Conservation (phyloP, 83 land plant genomes). For the Picea mariana region DNA sequence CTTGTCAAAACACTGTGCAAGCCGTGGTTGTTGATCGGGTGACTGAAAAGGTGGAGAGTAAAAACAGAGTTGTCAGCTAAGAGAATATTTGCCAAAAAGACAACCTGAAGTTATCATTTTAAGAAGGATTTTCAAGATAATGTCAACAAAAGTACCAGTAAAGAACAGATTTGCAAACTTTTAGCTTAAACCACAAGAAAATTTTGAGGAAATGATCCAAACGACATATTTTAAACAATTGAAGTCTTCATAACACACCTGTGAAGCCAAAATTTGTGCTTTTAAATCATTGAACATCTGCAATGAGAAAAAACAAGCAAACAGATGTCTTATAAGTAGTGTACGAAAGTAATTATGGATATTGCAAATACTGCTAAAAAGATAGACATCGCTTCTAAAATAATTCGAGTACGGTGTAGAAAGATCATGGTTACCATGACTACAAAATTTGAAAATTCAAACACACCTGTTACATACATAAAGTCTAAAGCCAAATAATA, state of each 20-base stretch:
- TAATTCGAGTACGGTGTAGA: too few species aligned
- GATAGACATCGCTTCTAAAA: too few species aligned
- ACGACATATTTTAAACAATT: neutral
- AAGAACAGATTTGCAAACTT: neutral
- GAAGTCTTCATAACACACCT: conserved; percentile 33
- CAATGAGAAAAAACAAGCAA: conserved; percentile 14
- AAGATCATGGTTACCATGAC: too few species aligned
- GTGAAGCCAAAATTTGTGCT: conserved; percentile 69
- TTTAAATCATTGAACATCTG: conserved; percentile 78
- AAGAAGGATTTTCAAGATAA: neutral
- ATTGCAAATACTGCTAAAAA: too few species aligned
- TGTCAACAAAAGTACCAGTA: neutral
- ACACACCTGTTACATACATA: too few species aligned
- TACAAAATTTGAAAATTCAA: too few species aligned
- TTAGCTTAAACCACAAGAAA: neutral
- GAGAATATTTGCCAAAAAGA: neutral
- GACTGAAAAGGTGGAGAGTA: conserved; percentile 50
- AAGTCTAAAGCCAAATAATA: too few species aligned
- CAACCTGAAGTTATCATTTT: neutral
- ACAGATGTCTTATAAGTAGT: neutral
- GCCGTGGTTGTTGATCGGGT: conserved; percentile 79
- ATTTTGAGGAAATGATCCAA: neutral
- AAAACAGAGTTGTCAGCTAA: neutral
- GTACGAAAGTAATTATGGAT: neutral
- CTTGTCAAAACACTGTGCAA: conserved; percentile 82